phyloP scores from a whole-genome alignment of 2,329 filamentous ascomycete genomes.

The Cadophora sp. region DNA sequence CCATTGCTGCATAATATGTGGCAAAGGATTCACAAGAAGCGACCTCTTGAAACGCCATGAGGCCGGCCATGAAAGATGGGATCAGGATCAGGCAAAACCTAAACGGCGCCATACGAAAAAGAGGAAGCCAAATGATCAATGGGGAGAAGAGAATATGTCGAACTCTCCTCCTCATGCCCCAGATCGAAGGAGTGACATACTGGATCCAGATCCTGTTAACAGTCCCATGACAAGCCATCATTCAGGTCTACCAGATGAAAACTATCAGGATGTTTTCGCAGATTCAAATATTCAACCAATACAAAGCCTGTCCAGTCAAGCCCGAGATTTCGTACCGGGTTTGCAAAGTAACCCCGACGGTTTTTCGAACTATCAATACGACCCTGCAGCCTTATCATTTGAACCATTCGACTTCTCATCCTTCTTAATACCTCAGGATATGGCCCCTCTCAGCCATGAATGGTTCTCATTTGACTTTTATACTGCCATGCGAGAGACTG shows the following conservation, averaged over 20 bases:
- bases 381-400: not conserved
- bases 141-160: not conserved
- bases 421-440: conserved; percentile 33
- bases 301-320: not conserved
- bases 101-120: conserved; percentile 24
- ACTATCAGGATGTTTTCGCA: not conserved
- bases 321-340: not conserved
- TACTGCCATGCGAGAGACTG: conserved; percentile 38
- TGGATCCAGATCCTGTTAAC: not conserved
- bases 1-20: conserved; percentile 37
- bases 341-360: not conserved
- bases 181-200: not conserved
- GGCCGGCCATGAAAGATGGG: conserved; percentile 38
- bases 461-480: conserved; percentile 41
- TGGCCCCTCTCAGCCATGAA: conserved; percentile 22
- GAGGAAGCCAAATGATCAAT: conserved; percentile 20
- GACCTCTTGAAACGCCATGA: conserved; percentile 39
- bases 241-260: not conserved
- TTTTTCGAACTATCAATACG: not conserved
- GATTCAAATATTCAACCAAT: not conserved
- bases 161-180: not conserved
- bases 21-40: conserved; percentile 39
- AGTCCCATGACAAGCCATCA: not conserved
- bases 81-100: conserved; percentile 24
- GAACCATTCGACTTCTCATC: conserved; percentile 35